Evolutionary conservation across 805 yeast genomes (phyloP), one percentile per base, ranked within the genome.

Genomic region (Starmera quercuum): DNA sequence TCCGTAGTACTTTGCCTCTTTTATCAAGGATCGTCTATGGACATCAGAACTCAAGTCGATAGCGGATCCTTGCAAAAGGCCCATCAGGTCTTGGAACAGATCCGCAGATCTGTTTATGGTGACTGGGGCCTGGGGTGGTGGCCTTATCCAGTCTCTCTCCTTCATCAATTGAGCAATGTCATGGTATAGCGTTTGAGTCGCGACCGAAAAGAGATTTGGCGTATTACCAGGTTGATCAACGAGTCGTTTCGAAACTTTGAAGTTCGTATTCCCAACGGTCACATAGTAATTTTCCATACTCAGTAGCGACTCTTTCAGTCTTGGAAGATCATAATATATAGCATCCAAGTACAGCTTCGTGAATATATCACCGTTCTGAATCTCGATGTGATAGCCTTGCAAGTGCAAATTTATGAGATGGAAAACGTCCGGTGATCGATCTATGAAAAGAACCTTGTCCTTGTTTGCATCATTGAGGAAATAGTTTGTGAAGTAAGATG

Each of bases 401-500:
- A 87, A 59, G 60, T 88, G 95, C 38, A 63, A 51, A 45, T 73
- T 73, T 14, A 87, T 82, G 40, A 66, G 62, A 35, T 74, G 72
- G 53, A 87, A 87, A 0, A 83, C 71, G 2, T 55, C 61, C 0
- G 94, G 81, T 8, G 80, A 78, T 24, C 96, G 62, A 54, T 87
- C 96, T 35, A 87, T 74, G 46, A 74, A 75, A 8, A 84, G 53
- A 1, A 68, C 58, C 26, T 61, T 63, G 7, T 50, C 51, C 13
- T 56, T 47, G 33, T 45, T 68, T 17, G 49, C 62, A 6, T 56
- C 55, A 15, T 59, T 48, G 5, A 47, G 45, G 53, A 87, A 87
- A 59, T 64, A 84, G 19, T 69, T 64, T 3, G 96, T 85, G 62
- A 87, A 88, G 53, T 83, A 86, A 5, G 94, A 83, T 0, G 97